These are phyloP conservation scores for Melaleuca alternifolia DNA, from an alignment of 345 rosid genomes.

Conservation along the genomic window DNA sequence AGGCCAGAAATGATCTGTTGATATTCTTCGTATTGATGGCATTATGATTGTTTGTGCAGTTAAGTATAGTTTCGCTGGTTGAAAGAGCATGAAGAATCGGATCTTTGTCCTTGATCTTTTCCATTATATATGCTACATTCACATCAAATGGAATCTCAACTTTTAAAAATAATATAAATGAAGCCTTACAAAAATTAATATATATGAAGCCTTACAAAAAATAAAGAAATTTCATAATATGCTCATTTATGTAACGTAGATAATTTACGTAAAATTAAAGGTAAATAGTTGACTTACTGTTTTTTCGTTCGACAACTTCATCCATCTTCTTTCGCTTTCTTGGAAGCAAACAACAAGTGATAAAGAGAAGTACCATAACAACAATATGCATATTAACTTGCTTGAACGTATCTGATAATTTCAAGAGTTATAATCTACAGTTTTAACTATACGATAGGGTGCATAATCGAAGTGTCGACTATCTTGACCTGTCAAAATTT, in stretches of 20 bases:
- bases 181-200: too few relatives aligned
- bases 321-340: neutral
- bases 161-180: too few relatives aligned
- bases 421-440: neutral
- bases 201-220: neutral
- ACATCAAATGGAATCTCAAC: too few relatives aligned
- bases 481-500: too few relatives aligned
- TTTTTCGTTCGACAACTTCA: neutral
- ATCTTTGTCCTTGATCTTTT: too few relatives aligned
- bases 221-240: neutral
- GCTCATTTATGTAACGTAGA: neutral
- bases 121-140: too few relatives aligned
- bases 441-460: neutral
- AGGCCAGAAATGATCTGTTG: neutral
- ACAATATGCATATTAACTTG: too few relatives aligned
- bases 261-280: neutral
- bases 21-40: neutral
- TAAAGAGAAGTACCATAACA: neutral
- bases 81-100: too few relatives aligned
- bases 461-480: too few relatives aligned
- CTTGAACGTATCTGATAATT: too few relatives aligned
- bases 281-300: neutral
- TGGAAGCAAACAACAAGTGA: neutral
- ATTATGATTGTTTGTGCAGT: neutral
- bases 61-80: too few relatives aligned